Percentiles rank a stretch among this genome's conserved stretches.
Evolutionary conservation across 2,329 filamentous ascomycete species (phyloP).

Genomic region (Lachnellula occidentalis): DNA sequence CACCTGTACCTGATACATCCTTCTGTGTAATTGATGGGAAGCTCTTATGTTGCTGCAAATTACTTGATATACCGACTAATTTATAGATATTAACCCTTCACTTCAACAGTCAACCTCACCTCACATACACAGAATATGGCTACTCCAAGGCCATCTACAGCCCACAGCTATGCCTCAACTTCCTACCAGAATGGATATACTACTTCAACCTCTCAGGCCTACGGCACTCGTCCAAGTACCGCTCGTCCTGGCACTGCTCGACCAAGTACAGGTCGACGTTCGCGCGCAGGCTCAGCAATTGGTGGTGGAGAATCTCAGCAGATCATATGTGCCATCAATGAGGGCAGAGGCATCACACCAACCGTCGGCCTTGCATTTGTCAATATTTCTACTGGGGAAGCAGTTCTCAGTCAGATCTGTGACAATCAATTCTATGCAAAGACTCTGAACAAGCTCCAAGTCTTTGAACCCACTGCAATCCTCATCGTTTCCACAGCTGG

Average conservation of each 20-base stretch:
- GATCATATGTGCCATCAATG: conserved; percentile 82
- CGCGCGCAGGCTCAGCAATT: conserved; percentile 25
- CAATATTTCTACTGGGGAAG: conserved; percentile 80
- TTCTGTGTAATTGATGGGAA: no score
- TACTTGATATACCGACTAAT: conserved; percentile 16
- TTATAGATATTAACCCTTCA: not conserved
- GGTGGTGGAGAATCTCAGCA: conserved; percentile 54
- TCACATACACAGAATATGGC: conserved; percentile 7
- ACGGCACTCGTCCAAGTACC: conserved; percentile 24
- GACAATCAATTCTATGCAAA: conserved; percentile 89
- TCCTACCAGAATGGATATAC: conserved; percentile 26
- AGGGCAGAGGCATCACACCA: conserved; percentile 81
- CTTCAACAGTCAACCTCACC: not conserved
- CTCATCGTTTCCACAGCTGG: conserved; percentile 69
- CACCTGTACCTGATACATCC: not conserved
- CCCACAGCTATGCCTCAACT: conserved; percentile 22
- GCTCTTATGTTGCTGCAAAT: no score
- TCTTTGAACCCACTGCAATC: conserved; percentile 75
- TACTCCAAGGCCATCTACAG: conserved; percentile 21
- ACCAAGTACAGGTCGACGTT: conserved; percentile 27
- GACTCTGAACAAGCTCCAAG: conserved; percentile 78
- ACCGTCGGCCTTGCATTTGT: conserved; percentile 82
- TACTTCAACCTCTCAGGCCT: conserved; percentile 25
- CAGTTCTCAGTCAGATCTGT: conserved; percentile 81
- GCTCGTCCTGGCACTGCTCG: conserved; percentile 25